Evolutionary conservation across 139 green algal species (phyloP).

Genomic region (Closterium sp.): DNA sequence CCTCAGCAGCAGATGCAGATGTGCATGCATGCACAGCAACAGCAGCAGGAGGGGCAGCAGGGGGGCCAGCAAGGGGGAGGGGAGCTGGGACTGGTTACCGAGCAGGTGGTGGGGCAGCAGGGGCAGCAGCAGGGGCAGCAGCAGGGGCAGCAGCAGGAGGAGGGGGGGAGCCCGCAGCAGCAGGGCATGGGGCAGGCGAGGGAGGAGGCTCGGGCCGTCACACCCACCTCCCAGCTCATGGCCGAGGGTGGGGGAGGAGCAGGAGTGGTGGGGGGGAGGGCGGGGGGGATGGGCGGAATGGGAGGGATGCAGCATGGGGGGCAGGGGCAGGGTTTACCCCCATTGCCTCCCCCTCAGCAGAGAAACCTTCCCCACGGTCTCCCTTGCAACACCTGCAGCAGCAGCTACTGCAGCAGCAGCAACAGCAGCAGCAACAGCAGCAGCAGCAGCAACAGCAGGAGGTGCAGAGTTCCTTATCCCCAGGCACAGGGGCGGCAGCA

Average conservation of each 20-base stretch:
- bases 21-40: background rate
- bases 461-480: background rate
- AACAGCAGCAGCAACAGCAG: too few species aligned
- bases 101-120: background rate
- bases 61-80: background rate
- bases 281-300: background rate
- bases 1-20: too few species aligned
- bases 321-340: background rate
- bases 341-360: background rate
- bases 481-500: background rate
- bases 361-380: background rate
- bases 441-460: background rate
- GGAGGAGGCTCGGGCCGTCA: background rate
- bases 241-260: background rate
- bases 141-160: background rate
- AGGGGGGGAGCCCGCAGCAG: constrained; percentile 1
- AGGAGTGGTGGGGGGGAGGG: background rate
- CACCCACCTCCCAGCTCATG: background rate
- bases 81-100: background rate
- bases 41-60: background rate
- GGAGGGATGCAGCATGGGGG: background rate
- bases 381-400: background rate
- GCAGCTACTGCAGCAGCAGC: background rate
- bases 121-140: background rate
- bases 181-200: background rate